Conservation (phyloP, 768 basidiomycete species). For the Suillus subalutaceus region DNA sequence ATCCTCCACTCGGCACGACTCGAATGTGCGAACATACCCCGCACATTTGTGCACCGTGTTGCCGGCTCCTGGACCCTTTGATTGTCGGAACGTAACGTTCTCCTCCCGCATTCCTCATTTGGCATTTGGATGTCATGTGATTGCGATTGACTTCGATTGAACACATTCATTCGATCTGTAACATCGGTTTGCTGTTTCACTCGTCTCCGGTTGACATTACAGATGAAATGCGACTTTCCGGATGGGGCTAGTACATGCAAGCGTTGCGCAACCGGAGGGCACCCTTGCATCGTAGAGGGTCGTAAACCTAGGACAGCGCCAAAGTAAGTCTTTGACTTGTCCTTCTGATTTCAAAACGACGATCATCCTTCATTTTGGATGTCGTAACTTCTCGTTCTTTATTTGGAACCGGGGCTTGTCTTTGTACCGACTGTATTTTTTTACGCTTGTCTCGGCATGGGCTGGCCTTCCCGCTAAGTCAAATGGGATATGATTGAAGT, state of each 20-base stretch:
- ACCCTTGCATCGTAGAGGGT: slow-evolving; percentile 83
- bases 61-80: slow-evolving; percentile 11
- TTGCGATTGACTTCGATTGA: slow-evolving; percentile 7
- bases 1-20: background rate
- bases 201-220: slow-evolving; percentile 17
- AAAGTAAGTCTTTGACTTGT: slow-evolving; percentile 62
- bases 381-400: slow-evolving; percentile 15
- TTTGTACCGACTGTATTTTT: slow-evolving; percentile 23
- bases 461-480: slow-evolving; percentile 14
- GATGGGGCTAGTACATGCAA: slow-evolving; percentile 74
- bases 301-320: slow-evolving; percentile 77
- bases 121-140: slow-evolving; percentile 14
- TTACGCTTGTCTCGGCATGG: slow-evolving; percentile 15
- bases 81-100: slow-evolving; percentile 17
- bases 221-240: slow-evolving; percentile 91
- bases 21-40: slow-evolving; percentile 1
- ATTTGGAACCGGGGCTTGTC: slow-evolving; percentile 27
- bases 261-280: slow-evolving; percentile 71
- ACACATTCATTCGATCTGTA: slow-evolving; percentile 10
- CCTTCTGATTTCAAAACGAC: slow-evolving; percentile 2
- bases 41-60: slow-evolving; percentile 9
- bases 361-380: slow-evolving; percentile 21
- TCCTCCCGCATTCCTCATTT: slow-evolving; percentile 8
- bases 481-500: slow-evolving; percentile 18
- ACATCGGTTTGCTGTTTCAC: slow-evolving; percentile 18